Conservation (phyloP, 2,329 filamentous ascomycete genomes). For the Blastomyces percursus region DNA sequence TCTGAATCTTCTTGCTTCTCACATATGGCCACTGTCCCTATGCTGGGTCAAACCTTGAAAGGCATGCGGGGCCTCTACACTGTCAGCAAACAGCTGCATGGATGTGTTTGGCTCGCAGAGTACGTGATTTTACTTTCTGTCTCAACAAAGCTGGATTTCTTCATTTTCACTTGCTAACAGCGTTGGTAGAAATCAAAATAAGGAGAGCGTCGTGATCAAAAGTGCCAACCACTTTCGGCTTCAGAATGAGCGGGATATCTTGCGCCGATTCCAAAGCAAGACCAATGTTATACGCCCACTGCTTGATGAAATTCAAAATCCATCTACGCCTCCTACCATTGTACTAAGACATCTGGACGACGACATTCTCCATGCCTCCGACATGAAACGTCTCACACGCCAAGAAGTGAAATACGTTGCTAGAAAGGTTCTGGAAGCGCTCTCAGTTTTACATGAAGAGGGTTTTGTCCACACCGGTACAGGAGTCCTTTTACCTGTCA, state of each 20-base stretch:
- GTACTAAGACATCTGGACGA: slow-evolving; percentile 17
- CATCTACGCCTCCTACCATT: slow-evolving; percentile 10
- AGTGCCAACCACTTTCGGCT: slow-evolving; percentile 11
- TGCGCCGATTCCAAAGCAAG: slow-evolving; percentile 10
- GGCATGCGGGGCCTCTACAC: no score
- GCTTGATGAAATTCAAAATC: slow-evolving; percentile 13
- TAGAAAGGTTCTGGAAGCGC: slow-evolving; percentile 13
- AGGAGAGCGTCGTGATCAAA: slow-evolving; percentile 6
- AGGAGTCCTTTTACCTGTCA: neutral
- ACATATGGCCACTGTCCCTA: no score
- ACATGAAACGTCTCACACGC: slow-evolving; percentile 10
- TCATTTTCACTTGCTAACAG: no score
- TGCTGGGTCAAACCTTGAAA: no score
- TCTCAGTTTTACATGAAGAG: slow-evolving; percentile 13
- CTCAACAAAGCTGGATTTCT: no score
- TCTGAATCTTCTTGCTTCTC: no score
- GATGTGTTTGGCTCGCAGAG: no score
- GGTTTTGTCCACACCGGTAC: slow-evolving; percentile 17
- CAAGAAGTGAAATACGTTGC: slow-evolving; percentile 15
- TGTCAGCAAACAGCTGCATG: no score
- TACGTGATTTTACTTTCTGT: no score
- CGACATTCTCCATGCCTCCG: slow-evolving; percentile 10
- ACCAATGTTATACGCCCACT: slow-evolving; percentile 11
- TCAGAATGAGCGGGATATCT: slow-evolving; percentile 13
- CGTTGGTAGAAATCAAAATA: no score